Conservation (phyloP, 2,329 filamentous ascomycete genomes). For the Colletotrichum viniferum region DNA sequence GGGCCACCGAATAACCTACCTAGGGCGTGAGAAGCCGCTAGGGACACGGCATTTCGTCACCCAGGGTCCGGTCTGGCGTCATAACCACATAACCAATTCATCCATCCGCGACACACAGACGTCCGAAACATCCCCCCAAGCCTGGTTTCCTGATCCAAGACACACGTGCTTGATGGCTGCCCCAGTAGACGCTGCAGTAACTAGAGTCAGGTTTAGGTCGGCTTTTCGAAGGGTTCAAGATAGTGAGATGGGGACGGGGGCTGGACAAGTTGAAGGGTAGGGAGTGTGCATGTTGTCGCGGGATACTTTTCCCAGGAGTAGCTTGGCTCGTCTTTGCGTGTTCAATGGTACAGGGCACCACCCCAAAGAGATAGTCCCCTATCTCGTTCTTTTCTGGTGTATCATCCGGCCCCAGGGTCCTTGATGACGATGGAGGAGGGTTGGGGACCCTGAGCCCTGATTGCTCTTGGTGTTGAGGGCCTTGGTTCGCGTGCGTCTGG, state of each 20-base stretch:
- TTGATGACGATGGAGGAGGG: neutral
- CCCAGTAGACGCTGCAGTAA: neutral
- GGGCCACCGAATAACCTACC: constrained; percentile 6
- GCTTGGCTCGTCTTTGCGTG: neutral
- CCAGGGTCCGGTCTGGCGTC: constrained; percentile 14
- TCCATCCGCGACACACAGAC: neutral
- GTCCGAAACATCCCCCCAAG: neutral
- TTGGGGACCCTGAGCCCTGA: neutral
- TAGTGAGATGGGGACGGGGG: neutral
- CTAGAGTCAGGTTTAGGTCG: neutral
- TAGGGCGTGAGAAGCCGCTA: neutral
- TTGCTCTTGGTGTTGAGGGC: neutral
- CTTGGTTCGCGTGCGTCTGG: neutral
- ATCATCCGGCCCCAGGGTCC: neutral
- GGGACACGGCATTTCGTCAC: constrained; percentile 14
- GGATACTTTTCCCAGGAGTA: neutral
- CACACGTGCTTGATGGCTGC: neutral
- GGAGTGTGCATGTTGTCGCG: constrained; percentile 8
- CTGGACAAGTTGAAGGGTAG: neutral
- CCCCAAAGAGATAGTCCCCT: neutral
- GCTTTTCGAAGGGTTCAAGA: neutral
- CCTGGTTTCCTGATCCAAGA: neutral
- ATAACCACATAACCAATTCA: neutral
- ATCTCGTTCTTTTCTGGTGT: neutral
- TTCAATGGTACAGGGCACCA: neutral